Percentiles rank a stretch among this genome's conserved stretches.
Evolutionary conservation across 768 basidiomycete genomes (phyloP).

Genomic region (Tricholomella constricta): DNA sequence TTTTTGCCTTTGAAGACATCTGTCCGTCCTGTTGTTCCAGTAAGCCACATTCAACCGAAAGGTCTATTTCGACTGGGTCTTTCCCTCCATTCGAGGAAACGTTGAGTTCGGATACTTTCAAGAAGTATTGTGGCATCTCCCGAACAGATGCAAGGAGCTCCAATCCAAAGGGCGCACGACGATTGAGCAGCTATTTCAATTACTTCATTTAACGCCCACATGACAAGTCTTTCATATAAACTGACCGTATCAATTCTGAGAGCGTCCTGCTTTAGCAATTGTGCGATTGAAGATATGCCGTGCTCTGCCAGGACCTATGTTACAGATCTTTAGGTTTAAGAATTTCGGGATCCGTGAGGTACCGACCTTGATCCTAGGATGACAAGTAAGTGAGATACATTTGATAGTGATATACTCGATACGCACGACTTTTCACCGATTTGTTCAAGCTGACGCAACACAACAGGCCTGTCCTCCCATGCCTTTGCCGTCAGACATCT

Average conservation of each 20-base stretch:
- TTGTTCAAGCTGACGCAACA: constrained; percentile 85
- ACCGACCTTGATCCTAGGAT: constrained; percentile 15
- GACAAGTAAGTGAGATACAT: constrained; percentile 35
- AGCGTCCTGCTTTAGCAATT: constrained; percentile 57
- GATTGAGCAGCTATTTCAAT: constrained; percentile 64
- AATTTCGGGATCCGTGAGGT: not conserved
- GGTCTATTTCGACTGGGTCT: constrained; percentile 56
- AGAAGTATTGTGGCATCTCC: constrained; percentile 66
- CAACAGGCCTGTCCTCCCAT: constrained; percentile 88
- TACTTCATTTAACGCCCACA: not conserved
- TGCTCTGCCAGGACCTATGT: constrained; percentile 72
- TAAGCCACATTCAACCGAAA: constrained; percentile 61
- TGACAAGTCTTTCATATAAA: too few relatives aligned
- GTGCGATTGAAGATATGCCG: constrained; percentile 64
- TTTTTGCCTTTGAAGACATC: constrained; percentile 40
- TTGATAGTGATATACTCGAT: not conserved
- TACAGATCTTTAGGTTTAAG: constrained; percentile 7
- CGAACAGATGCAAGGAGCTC: constrained; percentile 61
- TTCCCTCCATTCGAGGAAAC: constrained; percentile 46
- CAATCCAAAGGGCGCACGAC: constrained; percentile 72
- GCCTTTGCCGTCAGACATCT: constrained; percentile 82
- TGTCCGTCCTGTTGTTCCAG: constrained; percentile 24
- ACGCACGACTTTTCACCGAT: constrained; percentile 91
- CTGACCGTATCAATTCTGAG: constrained; percentile 64
- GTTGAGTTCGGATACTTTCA: constrained; percentile 51